Evolutionary conservation across 345 rosid genomes (phyloP).

Genomic region (Rhodamnia argentea): DNA sequence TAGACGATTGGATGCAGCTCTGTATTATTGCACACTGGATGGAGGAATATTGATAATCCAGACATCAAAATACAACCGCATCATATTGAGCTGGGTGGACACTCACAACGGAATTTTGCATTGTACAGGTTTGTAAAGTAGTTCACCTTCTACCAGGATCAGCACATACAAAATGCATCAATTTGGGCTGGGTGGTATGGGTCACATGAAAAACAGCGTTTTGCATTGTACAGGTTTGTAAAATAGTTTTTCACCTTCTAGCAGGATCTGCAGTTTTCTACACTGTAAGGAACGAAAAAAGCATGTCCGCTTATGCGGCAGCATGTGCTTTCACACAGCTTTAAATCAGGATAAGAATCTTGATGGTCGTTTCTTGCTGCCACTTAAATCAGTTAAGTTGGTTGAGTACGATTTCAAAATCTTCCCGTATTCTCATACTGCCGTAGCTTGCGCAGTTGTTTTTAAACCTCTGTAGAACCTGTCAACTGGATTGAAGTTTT

Average conservation of each 20-base stretch:
- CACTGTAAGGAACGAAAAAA: neutral
- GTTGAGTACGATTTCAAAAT: neutral
- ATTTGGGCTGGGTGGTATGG: neutral
- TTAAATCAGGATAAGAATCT: neutral
- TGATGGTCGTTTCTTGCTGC: neutral
- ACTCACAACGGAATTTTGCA: neutral
- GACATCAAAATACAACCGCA: neutral
- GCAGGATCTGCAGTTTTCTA: neutral
- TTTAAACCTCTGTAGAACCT: neutral
- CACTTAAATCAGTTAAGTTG: neutral
- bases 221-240: neutral
- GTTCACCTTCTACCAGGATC: neutral
- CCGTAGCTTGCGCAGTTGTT: neutral
- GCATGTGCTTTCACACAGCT: neutral
- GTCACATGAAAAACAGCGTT: neutral
- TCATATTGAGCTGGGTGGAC: neutral
- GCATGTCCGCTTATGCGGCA: neutral
- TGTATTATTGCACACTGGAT: neutral
- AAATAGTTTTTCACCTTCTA: neutral
- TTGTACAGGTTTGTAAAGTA: neutral
- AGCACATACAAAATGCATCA: neutral
- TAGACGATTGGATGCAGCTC: neutral
- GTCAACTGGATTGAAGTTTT: neutral
- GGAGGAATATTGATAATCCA: neutral
- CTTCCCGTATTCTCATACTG: too few species aligned